These are phyloP conservation scores for Sporodiniella umbellata DNA, from an alignment of 371 early-diverging fungal species.

Conservation along the genomic window DNA sequence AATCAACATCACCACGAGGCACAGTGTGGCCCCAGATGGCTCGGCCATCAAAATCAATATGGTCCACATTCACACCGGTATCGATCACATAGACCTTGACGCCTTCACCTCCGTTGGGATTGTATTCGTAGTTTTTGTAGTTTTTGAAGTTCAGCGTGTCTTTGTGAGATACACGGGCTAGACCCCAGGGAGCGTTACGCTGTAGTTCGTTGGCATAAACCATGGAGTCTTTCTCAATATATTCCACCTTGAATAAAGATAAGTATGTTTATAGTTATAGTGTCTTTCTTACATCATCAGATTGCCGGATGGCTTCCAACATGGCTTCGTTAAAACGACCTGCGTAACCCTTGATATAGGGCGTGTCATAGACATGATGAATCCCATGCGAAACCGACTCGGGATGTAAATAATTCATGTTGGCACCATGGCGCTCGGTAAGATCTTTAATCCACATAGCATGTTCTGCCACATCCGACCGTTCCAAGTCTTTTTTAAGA, in stretches of 20 bases:
- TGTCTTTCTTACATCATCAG: slow-evolving; percentile 51
- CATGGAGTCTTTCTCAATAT: slow-evolving; percentile 85
- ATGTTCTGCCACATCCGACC: slow-evolving; percentile 23
- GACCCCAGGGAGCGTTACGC: slow-evolving; percentile 87
- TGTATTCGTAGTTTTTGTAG: slow-evolving; percentile 75
- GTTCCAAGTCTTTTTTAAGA: slow-evolving; percentile 64
- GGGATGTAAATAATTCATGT: slow-evolving; percentile 26
- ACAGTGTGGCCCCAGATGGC: slow-evolving; percentile 84
- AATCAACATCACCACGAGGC: slow-evolving; percentile 69
- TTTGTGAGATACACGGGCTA: slow-evolving; percentile 86
- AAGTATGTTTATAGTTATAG: too few species aligned
- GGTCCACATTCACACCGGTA: slow-evolving; percentile 84
- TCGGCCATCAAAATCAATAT: slow-evolving; percentile 89
- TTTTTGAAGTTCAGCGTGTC: slow-evolving; percentile 54
- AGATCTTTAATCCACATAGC: slow-evolving; percentile 29
- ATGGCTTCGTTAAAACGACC: slow-evolving; percentile 70
- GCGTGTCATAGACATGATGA: slow-evolving; percentile 72
- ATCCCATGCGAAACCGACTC: slow-evolving; percentile 45
- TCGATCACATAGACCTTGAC: slow-evolving; percentile 90
- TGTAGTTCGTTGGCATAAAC: slow-evolving; percentile 73
- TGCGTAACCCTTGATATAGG: slow-evolving; percentile 75
- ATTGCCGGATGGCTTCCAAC: slow-evolving; percentile 69
- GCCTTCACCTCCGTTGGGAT: slow-evolving; percentile 72
- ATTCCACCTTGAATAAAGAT: slow-evolving; percentile 61
- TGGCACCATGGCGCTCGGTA: not conserved